Conservation (phyloP, 2,329 filamentous ascomycete species). For the Mollisiaceae sp. region DNA sequence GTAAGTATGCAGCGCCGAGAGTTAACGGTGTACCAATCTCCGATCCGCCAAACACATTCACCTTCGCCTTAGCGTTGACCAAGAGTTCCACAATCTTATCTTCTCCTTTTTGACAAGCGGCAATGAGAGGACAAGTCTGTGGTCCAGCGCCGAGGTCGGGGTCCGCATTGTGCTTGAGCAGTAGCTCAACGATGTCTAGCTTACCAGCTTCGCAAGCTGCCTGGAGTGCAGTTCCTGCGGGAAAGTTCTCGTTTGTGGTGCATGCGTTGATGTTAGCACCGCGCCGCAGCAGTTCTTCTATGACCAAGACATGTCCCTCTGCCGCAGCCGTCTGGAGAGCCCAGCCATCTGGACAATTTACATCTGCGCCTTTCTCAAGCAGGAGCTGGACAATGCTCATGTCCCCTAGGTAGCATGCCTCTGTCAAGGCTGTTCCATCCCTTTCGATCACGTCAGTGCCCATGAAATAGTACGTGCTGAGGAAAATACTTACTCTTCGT, state of each 20-base stretch:
- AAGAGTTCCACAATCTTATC: conserved; percentile 8
- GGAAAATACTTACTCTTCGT: conserved; percentile 5
- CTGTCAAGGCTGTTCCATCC: neutral
- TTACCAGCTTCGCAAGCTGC: conserved; percentile 6
- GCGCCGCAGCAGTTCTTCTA: neutral
- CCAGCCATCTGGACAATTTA: neutral
- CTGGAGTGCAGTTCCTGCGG: conserved; percentile 7
- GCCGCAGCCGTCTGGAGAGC: conserved; percentile 2
- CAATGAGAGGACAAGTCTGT: conserved; percentile 7
- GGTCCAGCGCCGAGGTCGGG: neutral
- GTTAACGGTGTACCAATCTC: conserved; percentile 4
- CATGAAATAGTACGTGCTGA: neutral
- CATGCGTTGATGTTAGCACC: conserved; percentile 6
- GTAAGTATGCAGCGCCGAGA: neutral
- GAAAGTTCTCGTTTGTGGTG: conserved; percentile 10
- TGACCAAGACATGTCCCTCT: neutral
- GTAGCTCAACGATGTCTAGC: conserved; percentile 2
- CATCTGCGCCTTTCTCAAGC: conserved; percentile 1
- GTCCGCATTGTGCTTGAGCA: conserved; percentile 4
- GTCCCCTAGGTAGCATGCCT: neutral
- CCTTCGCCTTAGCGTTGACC: conserved; percentile 6
- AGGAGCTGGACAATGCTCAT: neutral
- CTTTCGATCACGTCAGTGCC: neutral
- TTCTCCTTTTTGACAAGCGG: conserved; percentile 3
- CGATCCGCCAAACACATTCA: conserved; percentile 1